A percentile compares a stretch with the other conserved stretches of the same genome.
Conservation (phyloP, 1,284 basidiomycete species). For the Tilletia horrida region DNA sequence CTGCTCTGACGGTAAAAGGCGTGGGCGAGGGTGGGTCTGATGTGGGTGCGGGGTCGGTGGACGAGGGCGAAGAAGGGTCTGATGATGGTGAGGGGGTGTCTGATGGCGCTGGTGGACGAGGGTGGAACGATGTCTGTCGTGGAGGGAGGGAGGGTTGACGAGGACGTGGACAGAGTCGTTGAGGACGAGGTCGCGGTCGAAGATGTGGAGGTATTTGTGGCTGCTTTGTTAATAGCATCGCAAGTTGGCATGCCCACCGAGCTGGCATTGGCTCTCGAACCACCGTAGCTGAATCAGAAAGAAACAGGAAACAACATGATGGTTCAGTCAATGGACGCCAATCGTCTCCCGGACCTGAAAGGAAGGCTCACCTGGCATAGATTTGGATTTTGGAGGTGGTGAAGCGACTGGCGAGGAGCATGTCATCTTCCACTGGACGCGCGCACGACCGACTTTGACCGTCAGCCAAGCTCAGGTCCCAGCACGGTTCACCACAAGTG, state of each 20-base stretch:
- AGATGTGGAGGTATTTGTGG: no score
- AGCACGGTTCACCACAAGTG: not conserved
- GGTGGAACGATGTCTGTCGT: no score
- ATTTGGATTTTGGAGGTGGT: not conserved
- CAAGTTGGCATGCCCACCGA: not conserved
- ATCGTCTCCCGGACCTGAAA: not conserved
- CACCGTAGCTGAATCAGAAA: not conserved
- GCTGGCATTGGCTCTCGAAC: not conserved
- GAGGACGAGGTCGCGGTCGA: no score
- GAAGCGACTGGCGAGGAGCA: not conserved
- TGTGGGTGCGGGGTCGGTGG: no score
- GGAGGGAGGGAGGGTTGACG: no score
- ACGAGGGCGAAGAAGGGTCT: no score
- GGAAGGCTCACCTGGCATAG: not conserved
- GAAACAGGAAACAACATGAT: not conserved
- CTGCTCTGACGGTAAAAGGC: no score
- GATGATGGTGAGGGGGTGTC: no score
- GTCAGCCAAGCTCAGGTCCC: not conserved
- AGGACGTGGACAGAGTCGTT: no score
- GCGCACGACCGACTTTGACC: not conserved
- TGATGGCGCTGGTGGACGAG: no score
- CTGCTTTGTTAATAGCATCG: not conserved
- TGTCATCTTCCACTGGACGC: not conserved
- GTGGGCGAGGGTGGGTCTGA: no score
- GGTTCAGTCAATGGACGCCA: not conserved